Percentiles rank a stretch among this genome's conserved stretches.
Conservation (phyloP, 106 monocot species). For the Cymbidium sinense region DNA sequence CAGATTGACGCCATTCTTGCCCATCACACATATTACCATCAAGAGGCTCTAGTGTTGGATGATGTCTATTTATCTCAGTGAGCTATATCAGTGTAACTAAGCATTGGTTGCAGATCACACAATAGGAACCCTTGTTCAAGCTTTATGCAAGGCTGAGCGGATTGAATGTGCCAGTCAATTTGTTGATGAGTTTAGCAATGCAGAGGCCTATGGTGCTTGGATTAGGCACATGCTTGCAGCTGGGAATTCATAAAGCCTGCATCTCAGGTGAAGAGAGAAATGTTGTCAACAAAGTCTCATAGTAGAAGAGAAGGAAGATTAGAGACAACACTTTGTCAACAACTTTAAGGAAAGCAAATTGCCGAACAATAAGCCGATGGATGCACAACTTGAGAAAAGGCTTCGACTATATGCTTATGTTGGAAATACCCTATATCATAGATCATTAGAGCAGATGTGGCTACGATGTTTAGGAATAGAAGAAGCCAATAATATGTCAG, state of each 20-base stretch:
- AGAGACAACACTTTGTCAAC: too few relatives aligned
- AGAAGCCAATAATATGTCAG: too few relatives aligned
- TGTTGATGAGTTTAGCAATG: constrained; percentile 43
- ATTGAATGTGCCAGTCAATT: constrained; percentile 46
- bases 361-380: too few relatives aligned
- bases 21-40: constrained; percentile 46
- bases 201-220: constrained; percentile 40
- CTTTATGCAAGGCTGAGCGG: constrained; percentile 37
- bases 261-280: not conserved
- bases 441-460: too few relatives aligned
- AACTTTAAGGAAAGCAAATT: too few relatives aligned
- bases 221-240: constrained; percentile 25
- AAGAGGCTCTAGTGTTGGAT: constrained; percentile 63
- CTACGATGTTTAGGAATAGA: too few relatives aligned
- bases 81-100: constrained; percentile 1
- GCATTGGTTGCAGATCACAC: not conserved
- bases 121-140: constrained; percentile 38
- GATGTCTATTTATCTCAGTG: constrained; percentile 39
- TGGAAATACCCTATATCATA: too few relatives aligned
- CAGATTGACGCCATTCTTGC: constrained; percentile 30
- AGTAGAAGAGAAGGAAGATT: too few relatives aligned
- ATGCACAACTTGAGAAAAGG: too few relatives aligned
- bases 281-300: too few relatives aligned
- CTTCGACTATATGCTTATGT: too few relatives aligned
- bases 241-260: constrained; percentile 9